A percentile compares a stretch with the other conserved stretches of the same genome.
Conservation (phyloP, 164 flowering plant genomes). For the Santalum album region DNA sequence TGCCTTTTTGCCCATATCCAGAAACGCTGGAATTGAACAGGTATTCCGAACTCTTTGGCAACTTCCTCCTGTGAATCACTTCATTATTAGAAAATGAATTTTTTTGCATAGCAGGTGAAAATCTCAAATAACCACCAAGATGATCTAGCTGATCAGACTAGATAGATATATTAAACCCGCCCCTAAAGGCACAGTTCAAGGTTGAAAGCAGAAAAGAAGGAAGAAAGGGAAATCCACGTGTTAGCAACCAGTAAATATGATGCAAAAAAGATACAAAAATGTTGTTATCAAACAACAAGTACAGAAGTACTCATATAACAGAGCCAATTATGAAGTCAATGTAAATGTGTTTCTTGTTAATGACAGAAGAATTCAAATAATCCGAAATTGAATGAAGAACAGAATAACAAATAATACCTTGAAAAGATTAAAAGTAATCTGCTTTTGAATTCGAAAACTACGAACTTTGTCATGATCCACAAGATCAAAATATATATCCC, state of each 20-base stretch:
- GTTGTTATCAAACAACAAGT: too few species aligned
- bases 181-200: too few species aligned
- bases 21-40: slow-evolving; percentile 77
- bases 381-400: not conserved
- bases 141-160: not conserved
- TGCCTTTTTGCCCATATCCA: slow-evolving; percentile 98
- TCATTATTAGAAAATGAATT: not conserved
- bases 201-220: not conserved
- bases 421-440: slow-evolving; percentile 30
- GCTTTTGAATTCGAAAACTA: slow-evolving; percentile 44
- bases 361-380: too few species aligned
- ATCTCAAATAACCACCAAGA: not conserved
- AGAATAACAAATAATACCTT: not conserved
- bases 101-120: not conserved
- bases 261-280: too few species aligned
- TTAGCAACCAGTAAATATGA: too few species aligned
- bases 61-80: slow-evolving; percentile 66
- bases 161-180: not conserved
- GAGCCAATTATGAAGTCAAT: too few species aligned
- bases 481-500: slow-evolving; percentile 46
- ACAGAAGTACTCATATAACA: not conserved
- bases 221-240: too few species aligned
- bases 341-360: too few species aligned
- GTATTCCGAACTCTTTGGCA: slow-evolving; percentile 85
- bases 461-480: slow-evolving; percentile 47